Conservation (phyloP, 2,329 filamentous ascomycete genomes). For the Didymella arachidicola region DNA sequence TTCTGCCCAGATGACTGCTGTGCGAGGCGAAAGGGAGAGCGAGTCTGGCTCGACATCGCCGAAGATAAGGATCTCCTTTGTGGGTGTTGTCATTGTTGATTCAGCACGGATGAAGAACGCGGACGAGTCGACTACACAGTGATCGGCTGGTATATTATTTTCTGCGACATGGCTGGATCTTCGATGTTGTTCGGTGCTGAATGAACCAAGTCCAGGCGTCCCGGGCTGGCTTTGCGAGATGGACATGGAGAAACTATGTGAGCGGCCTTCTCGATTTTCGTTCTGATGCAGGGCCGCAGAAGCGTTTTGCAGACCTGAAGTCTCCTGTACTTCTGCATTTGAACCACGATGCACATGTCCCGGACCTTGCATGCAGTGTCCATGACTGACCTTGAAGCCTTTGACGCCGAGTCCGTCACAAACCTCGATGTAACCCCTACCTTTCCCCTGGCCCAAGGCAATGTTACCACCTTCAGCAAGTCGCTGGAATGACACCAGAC, state of each 20-base stretch:
- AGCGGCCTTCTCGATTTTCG: slow-evolving; percentile 41
- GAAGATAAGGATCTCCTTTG: slow-evolving; percentile 83
- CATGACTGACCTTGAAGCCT: slow-evolving; percentile 86
- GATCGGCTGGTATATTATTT: slow-evolving; percentile 38
- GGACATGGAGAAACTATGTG: slow-evolving; percentile 46
- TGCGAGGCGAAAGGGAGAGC: slow-evolving; percentile 81
- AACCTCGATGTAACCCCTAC: slow-evolving; percentile 84
- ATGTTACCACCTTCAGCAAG: slow-evolving; percentile 88
- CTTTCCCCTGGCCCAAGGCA: slow-evolving; percentile 79
- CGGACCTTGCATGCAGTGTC: slow-evolving; percentile 77
- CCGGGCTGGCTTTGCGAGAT: slow-evolving; percentile 45
- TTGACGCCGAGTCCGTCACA: slow-evolving; percentile 90
- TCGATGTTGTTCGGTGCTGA: slow-evolving; percentile 28
- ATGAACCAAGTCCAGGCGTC: slow-evolving; percentile 41
- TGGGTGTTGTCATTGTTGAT: slow-evolving; percentile 44
- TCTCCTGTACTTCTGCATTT: slow-evolving; percentile 51
- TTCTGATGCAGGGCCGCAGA: slow-evolving; percentile 32
- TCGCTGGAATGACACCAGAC: slow-evolving; percentile 87
- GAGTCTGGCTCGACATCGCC: slow-evolving; percentile 95
- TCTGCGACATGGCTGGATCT: slow-evolving; percentile 24
- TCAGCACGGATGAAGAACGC: slow-evolving; percentile 91
- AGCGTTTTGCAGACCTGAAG: slow-evolving; percentile 34
- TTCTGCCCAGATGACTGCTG: slow-evolving; percentile 83
- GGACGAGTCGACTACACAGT: slow-evolving; percentile 84
- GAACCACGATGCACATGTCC: slow-evolving; percentile 55